Evolutionary conservation across 73 alveolate genomes (phyloP), one percentile per base, ranked within the genome.

Genomic region (Paramecium bursaria): DNA sequence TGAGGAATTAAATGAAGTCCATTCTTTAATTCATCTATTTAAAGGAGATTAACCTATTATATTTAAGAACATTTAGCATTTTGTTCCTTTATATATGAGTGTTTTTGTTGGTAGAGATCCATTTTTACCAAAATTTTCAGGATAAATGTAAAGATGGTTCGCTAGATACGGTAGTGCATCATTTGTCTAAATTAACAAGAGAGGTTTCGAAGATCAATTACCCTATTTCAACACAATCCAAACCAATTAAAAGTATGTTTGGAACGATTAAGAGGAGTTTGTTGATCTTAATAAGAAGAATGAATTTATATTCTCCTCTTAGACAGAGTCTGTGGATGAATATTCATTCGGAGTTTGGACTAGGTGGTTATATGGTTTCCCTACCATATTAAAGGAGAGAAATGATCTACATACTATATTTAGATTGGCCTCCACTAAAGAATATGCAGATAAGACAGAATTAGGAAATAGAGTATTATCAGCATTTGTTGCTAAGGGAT

Each of bases 401-500:
- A 25, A 67, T 2, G 82, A 67, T 2, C 6, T 35, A 35, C 82
- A 67, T 67, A 35, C 26, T 2, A 67, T 67, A 13, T 67, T 39
- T 14, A 67, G 82, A 21, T 39, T 67, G 3, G 19, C 82, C 1
- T 33, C 60, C 19, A 67, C 19, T 67, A 67, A 67, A 67, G 82
- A 67, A 35, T 42, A 67, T 23, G 19, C 33, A 17, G 82, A 67
- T 23, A 67, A 67, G n/a, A 35, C 50, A 19, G 55, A 67, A 19
- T 39, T 39, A 39, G 82, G 82, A 6, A 57, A 67, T 67, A 67
- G 82, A 67, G 82, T 67, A 7, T 17, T 67, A 13, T 14, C 53
- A 21, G 82, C 60, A 14, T 67, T 67, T 7, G 10, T 67, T 4
- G 17, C 60, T 39, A 35, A 39, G 19, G 82, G 55, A 3, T 19